Conservation (phyloP, 2,329 filamentous ascomycete genomes). For the Cytospora piceicola region DNA sequence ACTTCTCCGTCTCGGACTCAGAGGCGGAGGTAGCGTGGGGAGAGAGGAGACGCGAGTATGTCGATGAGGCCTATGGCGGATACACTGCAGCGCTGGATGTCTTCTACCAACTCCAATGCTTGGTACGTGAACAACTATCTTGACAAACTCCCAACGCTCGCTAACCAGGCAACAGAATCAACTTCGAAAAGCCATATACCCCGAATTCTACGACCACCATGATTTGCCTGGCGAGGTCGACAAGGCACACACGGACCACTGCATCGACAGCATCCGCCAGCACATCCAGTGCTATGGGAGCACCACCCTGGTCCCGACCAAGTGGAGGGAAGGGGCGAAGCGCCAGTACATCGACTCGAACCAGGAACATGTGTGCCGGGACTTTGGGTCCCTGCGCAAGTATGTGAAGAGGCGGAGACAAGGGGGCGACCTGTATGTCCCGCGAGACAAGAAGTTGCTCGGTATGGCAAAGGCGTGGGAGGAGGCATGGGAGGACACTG, state of each 20-base stretch:
- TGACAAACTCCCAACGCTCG: too few species aligned
- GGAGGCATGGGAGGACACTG: slow-evolving; percentile 17
- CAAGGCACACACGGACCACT: slow-evolving; percentile 32
- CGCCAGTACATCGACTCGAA: slow-evolving; percentile 35
- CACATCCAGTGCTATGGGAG: slow-evolving; percentile 34
- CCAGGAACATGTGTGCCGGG: slow-evolving; percentile 34
- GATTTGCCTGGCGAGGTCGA: slow-evolving; percentile 12
- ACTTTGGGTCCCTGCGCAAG: slow-evolving; percentile 28
- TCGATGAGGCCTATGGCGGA: slow-evolving; percentile 27
- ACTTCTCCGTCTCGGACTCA: slow-evolving; percentile 27
- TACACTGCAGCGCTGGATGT: slow-evolving; percentile 32
- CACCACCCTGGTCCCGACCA: slow-evolving; percentile 33
- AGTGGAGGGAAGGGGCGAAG: slow-evolving; percentile 29
- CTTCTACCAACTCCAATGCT: slow-evolving; percentile 34
- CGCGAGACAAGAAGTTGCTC: slow-evolving; percentile 21
- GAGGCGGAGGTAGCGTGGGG: slow-evolving; percentile 28
- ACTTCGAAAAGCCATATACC: slow-evolving; percentile 31
- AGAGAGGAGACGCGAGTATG: slow-evolving; percentile 19
- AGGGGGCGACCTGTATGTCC: slow-evolving; percentile 22
- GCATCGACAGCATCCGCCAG: slow-evolving; percentile 34
- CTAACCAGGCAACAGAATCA: slow-evolving; percentile 28
- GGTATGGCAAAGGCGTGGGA: slow-evolving; percentile 24
- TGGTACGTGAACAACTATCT: slow-evolving; percentile 16
- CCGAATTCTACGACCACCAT: slow-evolving; percentile 29
- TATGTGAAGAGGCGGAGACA: slow-evolving; percentile 21